These are phyloP conservation scores for Leishmania braziliensis DNA, from an alignment of 208 protist genomes.

Conservation along the genomic window DNA sequence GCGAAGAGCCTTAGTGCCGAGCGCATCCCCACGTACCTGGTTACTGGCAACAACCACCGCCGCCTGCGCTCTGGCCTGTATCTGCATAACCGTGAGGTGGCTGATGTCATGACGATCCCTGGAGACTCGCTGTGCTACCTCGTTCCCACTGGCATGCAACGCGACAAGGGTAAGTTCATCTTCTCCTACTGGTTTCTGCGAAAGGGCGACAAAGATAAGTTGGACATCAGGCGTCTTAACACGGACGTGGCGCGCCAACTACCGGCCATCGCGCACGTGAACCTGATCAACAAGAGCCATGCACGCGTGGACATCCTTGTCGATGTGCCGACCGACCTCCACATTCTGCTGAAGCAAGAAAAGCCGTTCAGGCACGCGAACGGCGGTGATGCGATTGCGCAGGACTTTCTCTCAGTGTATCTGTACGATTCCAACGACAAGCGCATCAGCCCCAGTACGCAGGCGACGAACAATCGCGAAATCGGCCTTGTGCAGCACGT, in stretches of 20 bases:
- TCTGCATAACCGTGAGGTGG: slow-evolving; percentile 65
- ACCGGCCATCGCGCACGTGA: slow-evolving; percentile 70
- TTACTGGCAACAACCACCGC: slow-evolving; percentile 85
- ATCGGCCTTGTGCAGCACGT: slow-evolving; percentile 71
- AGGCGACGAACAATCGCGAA: slow-evolving; percentile 78
- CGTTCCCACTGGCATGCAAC: slow-evolving; percentile 68
- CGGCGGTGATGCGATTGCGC: slow-evolving; percentile 63
- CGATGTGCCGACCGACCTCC: slow-evolving; percentile 70
- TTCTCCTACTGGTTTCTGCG: slow-evolving; percentile 76
- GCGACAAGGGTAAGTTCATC: slow-evolving; percentile 81
- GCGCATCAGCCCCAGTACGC: slow-evolving; percentile 51
- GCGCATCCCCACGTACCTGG: slow-evolving; percentile 68
- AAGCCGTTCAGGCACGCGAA: slow-evolving; percentile 59
- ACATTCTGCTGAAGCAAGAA: slow-evolving; percentile 76
- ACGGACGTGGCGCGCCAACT: slow-evolving; percentile 58
- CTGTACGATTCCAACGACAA: slow-evolving; percentile 73
- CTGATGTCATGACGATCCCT: slow-evolving; percentile 69
- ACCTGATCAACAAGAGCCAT: slow-evolving; percentile 50
- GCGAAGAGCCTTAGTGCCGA: slow-evolving; percentile 40
- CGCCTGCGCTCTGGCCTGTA: slow-evolving; percentile 65
- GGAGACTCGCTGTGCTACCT: slow-evolving; percentile 76
- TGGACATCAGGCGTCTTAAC: slow-evolving; percentile 51
- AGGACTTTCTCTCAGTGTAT: slow-evolving; percentile 81
- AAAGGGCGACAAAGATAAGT: slow-evolving; percentile 35
- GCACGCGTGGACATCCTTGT: slow-evolving; percentile 82